phyloP scores from a whole-genome alignment of 768 basidiomycete genomes.

The Hericium erinaceus region DNA sequence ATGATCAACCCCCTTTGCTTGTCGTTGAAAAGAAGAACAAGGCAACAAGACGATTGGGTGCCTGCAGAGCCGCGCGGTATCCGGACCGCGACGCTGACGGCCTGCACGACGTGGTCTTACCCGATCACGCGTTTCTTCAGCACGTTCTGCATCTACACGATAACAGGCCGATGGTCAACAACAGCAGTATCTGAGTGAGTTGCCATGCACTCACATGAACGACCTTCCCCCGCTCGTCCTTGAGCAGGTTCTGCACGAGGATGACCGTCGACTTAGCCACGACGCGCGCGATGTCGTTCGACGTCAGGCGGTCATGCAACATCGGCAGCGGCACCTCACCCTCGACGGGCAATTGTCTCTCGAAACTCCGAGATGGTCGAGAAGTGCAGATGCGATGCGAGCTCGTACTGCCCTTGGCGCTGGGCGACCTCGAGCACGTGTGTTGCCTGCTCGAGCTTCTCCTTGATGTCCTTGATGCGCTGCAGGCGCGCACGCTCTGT shows the following conservation, averaged over 20 bases:
- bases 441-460: conserved; percentile 66
- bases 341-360: conserved; percentile 55
- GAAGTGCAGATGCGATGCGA: conserved; percentile 73
- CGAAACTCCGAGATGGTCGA: conserved; percentile 74
- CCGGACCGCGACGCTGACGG: conserved; percentile 87
- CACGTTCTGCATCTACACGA: conserved; percentile 72
- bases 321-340: conserved; percentile 41
- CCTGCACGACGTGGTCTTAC: conserved; percentile 79
- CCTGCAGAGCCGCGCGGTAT: conserved; percentile 87
- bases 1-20: conserved; percentile 84
- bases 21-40: conserved; percentile 90
- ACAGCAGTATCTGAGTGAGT: background rate
- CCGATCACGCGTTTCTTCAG: conserved; percentile 74
- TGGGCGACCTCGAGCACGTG: conserved; percentile 83
- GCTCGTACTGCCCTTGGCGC: conserved; percentile 79
- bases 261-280: conserved; percentile 87
- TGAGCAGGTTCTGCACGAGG: conserved; percentile 79
- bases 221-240: conserved; percentile 83
- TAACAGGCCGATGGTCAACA: background rate
- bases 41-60: conserved; percentile 82
- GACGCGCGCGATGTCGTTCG: conserved; percentile 82
- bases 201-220: conserved; percentile 53
- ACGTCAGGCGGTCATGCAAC: conserved; percentile 81
- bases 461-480: conserved; percentile 48
- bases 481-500: conserved; percentile 61